A percentile compares a stretch with the other conserved stretches of the same genome.
Evolutionary conservation across 768 basidiomycete genomes (phyloP).

Genomic region (Mycena olivaceomarginata): DNA sequence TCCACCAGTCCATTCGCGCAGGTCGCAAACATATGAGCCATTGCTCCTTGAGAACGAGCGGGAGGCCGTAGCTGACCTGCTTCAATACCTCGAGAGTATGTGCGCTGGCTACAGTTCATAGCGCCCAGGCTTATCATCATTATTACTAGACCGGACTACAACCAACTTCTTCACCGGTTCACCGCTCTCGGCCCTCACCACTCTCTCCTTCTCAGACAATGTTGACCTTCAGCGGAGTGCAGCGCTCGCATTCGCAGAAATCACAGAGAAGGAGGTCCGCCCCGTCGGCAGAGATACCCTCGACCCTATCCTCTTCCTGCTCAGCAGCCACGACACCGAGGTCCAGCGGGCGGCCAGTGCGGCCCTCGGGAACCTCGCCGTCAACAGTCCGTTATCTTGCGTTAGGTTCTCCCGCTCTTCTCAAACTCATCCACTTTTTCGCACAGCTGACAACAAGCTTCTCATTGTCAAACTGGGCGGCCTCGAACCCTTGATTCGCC

Average conservation of each 20-base stretch:
- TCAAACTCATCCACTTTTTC: slow-evolving; percentile 39
- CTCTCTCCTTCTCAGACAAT: slow-evolving; percentile 98
- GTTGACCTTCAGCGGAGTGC: slow-evolving; percentile 99
- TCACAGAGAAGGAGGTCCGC: slow-evolving; percentile 99
- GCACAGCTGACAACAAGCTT: slow-evolving; percentile 96
- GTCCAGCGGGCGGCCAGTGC: slow-evolving; percentile 99
- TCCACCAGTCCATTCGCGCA: slow-evolving; percentile 82
- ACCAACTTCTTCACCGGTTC: slow-evolving; percentile 99
- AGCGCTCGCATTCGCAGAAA: slow-evolving; percentile 98
- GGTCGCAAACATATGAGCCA: slow-evolving; percentile 92
- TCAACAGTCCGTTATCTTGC: slow-evolving; percentile 86
- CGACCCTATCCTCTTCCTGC: slow-evolving; percentile 97
- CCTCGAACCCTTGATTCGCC: slow-evolving; percentile 97
- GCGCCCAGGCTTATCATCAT: slow-evolving; percentile 23
- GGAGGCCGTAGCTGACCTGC: slow-evolving; percentile 97
- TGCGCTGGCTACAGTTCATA: slow-evolving; percentile 51
- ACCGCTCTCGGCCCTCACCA: slow-evolving; percentile 94
- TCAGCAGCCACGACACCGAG: slow-evolving; percentile 98
- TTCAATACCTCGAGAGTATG: slow-evolving; percentile 97
- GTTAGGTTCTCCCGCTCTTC: slow-evolving; percentile 33
- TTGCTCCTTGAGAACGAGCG: slow-evolving; percentile 94
- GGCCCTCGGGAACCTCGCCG: slow-evolving; percentile 97
- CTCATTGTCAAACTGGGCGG: slow-evolving; percentile 99
- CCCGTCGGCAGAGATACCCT: slow-evolving; percentile 97
- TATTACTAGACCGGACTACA: slow-evolving; percentile 88